phyloP scores from a whole-genome alignment of 352 stramenopile genomes.

The Globisporangium ultimum region DNA sequence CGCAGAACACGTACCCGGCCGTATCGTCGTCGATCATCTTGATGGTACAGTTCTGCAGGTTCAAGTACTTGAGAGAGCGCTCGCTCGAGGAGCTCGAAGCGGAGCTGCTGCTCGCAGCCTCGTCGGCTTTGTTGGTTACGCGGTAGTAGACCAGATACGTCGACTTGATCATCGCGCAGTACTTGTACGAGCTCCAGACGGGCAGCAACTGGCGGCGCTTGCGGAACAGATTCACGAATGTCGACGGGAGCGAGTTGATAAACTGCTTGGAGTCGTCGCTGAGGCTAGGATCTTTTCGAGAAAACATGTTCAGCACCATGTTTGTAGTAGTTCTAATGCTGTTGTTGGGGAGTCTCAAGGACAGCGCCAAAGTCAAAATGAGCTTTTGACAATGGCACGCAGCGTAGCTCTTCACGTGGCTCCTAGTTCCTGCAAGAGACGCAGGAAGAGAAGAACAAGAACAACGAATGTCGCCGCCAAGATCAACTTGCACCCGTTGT shows the following conservation, averaged over 20 bases:
- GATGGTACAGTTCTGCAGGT: slow-evolving; percentile 71
- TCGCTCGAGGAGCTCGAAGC: slow-evolving; percentile 12
- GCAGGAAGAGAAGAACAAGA: too few relatives aligned
- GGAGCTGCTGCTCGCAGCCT: slow-evolving; percentile 19
- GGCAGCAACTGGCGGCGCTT: slow-evolving; percentile 79
- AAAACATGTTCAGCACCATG: slow-evolving; percentile 83
- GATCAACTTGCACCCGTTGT: too few relatives aligned
- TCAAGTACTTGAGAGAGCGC: slow-evolving; percentile 69
- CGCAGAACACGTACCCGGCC: slow-evolving; percentile 69
- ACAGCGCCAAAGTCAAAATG: neutral
- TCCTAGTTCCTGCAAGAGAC: neutral
- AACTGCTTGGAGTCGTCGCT: slow-evolving; percentile 82
- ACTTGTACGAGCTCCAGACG: slow-evolving; percentile 83
- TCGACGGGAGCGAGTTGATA: slow-evolving; percentile 78
- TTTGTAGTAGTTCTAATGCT: neutral
- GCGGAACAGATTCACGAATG: slow-evolving; percentile 83
- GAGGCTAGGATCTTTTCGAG: slow-evolving; percentile 59
- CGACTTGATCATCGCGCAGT: slow-evolving; percentile 87
- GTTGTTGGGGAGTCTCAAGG: neutral
- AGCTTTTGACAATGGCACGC: neutral
- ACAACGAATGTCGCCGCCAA: too few relatives aligned
- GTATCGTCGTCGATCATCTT: slow-evolving; percentile 74
- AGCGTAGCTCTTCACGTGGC: neutral
- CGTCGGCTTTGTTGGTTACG: slow-evolving; percentile 58
- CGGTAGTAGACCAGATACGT: slow-evolving; percentile 84